Base-by-base conservation (phyloP, 305 asterid species). In the Stenogyne calaminthoides region DNA sequence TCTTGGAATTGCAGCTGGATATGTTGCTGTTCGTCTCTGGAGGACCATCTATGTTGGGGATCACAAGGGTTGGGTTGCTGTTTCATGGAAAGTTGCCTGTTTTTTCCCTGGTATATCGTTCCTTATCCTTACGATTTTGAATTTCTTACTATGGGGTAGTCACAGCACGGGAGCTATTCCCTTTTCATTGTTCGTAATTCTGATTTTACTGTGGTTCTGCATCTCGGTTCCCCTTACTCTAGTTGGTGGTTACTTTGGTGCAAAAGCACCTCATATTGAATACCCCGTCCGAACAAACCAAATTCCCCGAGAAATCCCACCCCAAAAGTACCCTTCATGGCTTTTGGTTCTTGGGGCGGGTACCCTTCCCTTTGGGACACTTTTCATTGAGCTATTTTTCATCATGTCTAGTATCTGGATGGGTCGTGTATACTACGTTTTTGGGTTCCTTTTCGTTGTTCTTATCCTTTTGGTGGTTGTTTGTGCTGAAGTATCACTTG, bases 401-500 rank as follows among this genome's bases (percentile, higher is more conserved):
- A 89, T 89, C 64, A 80, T 87, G 83, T 89, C 91, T 1, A 81
- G 93, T 66, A 80, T 89, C 9, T 87, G 91, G 96, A 83, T 89
- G 88, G 96, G 96, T 7, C 84, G 93, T 0, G 91, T 84, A 2
- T 89, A 89, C 88, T 89, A 89, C 9, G 96, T 89, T n/a, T 89
- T 89, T 0, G 96, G 96, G 1, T 89, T 89, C 55, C 91, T 89
- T 29, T 78, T 89, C 9, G 71, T 89, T 9, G 96, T 89, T 12
- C 65, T 87, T 40, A 66, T 80, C 52, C 88, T 89, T 6, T 70
- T 89, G 47, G 89, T 87, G 15, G 91, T 85, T 25, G 91, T 89
- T 15, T 89, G 96, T 60, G 91, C 91, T 39, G 91, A 89, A 81
- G 96, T 89, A 0, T 89, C 96, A 3, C 84, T 89, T 12, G 89